A percentile compares a stretch with the other conserved stretches of the same genome.
These are phyloP conservation scores for Citrus maxima DNA, from an alignment of 345 rosid genomes.

Conservation along the genomic window DNA sequence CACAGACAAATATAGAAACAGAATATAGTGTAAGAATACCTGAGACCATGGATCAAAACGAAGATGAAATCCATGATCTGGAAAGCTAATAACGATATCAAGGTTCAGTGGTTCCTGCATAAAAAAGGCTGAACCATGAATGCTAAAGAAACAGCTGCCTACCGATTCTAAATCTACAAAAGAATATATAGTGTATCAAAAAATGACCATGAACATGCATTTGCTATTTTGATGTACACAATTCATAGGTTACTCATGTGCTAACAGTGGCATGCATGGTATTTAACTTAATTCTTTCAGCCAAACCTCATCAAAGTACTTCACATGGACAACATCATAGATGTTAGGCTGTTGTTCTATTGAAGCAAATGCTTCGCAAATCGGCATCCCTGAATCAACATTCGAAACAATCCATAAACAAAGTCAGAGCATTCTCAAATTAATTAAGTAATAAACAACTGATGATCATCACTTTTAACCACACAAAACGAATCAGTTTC, in stretches of 20 bases:
- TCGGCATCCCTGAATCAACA: slow-evolving; percentile 74
- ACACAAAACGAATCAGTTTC: neutral
- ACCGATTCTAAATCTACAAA: neutral
- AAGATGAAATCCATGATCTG: slow-evolving; percentile 96
- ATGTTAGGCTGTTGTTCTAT: slow-evolving; percentile 94
- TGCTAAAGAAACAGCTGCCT: neutral
- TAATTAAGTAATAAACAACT: neutral
- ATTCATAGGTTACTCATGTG: neutral
- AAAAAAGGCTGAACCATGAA: slow-evolving; percentile 8
- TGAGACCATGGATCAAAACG: slow-evolving; percentile 99
- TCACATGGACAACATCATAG: slow-evolving; percentile 93
- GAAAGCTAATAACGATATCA: slow-evolving; percentile 92
- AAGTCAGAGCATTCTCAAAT: neutral
- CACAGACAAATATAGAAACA: neutral
- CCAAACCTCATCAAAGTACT: slow-evolving; percentile 85
- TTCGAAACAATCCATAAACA: slow-evolving; percentile 7
- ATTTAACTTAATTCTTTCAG: neutral
- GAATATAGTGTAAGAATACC: slow-evolving; percentile 34
- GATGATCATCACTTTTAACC: neutral
- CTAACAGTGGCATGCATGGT: neutral
- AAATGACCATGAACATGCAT: neutral
- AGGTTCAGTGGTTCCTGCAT: slow-evolving; percentile 81
- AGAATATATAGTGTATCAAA: neutral
- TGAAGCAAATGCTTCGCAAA: slow-evolving; percentile 87
- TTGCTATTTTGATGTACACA: neutral